These are phyloP conservation scores for Trametopsis cervina DNA, from an alignment of 768 basidiomycete species.

Conservation along the genomic window DNA sequence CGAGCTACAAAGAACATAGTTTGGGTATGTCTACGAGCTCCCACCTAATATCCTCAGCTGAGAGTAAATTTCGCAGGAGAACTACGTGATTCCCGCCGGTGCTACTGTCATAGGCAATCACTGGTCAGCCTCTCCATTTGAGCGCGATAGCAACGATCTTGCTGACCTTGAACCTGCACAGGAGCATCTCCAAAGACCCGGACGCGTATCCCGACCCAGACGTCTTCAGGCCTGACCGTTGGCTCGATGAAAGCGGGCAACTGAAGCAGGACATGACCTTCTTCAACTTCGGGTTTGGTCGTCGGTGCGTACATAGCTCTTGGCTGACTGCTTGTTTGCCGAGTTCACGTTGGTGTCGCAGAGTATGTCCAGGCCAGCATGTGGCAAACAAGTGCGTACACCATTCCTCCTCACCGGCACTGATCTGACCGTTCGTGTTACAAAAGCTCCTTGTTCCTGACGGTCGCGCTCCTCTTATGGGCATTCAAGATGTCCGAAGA, in stretches of 20 bases:
- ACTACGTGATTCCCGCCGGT: constrained; percentile 35
- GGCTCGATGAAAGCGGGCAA: constrained; percentile 24
- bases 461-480: constrained; percentile 57
- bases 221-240: constrained; percentile 26
- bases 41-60: neutral
- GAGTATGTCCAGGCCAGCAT: constrained; percentile 61
- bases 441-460: constrained; percentile 53
- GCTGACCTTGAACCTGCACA: neutral
- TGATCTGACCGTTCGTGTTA: too few relatives aligned
- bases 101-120: constrained; percentile 32
- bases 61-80: constrained; percentile 22
- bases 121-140: constrained; percentile 28
- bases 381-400: constrained; percentile 36
- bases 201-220: constrained; percentile 27
- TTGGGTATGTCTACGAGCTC: constrained; percentile 33
- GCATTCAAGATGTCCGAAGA: constrained; percentile 52
- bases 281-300: constrained; percentile 31
- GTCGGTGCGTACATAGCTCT: constrained; percentile 21
- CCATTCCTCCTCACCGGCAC: neutral
- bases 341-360: too few relatives aligned
- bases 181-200: constrained; percentile 28
- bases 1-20: constrained; percentile 56
- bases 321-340: too few relatives aligned
- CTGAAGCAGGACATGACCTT: constrained; percentile 23
- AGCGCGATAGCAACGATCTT: neutral